Evolutionary conservation across 805 yeast species (phyloP), one percentile per base, ranked within the genome.

Genomic region (Candida yuanshanica): DNA sequence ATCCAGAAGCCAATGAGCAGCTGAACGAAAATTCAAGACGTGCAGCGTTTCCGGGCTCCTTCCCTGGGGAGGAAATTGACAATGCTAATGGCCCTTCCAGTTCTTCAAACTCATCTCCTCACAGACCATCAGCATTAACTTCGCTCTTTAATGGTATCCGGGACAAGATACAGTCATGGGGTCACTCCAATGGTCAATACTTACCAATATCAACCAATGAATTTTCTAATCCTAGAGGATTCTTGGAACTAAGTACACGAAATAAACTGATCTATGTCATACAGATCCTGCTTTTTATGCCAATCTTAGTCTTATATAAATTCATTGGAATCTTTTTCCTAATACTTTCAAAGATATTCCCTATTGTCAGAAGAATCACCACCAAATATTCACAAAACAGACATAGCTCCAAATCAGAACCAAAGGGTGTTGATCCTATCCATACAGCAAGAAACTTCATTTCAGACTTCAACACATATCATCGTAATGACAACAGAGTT

Each of bases 381-480:
- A 59, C 61, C 20, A 51, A 60, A 37, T 64, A 60, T 42, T 64
- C 70, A 2, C 64, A 65, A 36, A 60, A 63, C 43, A 52, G 69
- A 31, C 55, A 56, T 32, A 66, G 72, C 4, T 53, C 66, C 7
- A 51, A 56, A 29, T 50, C 67, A 1, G 58, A 63, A 33, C 63
- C 63, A 11, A 61, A 55, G 24, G 57, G 66, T 39, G 53, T 61
- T 36, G 77, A 78, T 51, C 81, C 86, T 1, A 66, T 71, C 16
- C 73, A 73, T 40, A 65, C 70, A 33, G 83, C 78, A 1, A 66
- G 71, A 39, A 64, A 69, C 43, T 78, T 80, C 50, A 65, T 71
- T 22, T 59, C 71, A 18, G 69, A 66, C 18, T 69, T 81, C 38
- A 81, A 78, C 52, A 81, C 76, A 47, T 62, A 45, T 50, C 52